These are phyloP conservation scores for Wickerhamiella dianesei DNA, from an alignment of 805 yeast species.

Conservation along the genomic window DNA sequence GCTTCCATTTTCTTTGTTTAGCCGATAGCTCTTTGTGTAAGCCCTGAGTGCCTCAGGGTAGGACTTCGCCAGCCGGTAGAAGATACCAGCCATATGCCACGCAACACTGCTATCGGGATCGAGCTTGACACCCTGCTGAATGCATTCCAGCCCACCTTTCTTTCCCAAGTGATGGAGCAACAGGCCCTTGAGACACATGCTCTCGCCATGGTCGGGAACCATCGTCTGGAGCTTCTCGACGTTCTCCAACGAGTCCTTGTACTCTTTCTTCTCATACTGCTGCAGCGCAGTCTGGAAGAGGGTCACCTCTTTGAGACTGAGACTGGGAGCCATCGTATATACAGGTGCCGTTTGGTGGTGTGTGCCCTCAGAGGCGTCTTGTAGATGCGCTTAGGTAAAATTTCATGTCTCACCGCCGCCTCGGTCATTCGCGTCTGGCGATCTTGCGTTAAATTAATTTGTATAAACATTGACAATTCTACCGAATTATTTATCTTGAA, in stretches of 20 bases:
- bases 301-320: slow-evolving; percentile 47
- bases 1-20: slow-evolving; percentile 65
- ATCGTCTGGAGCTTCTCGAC: slow-evolving; percentile 68
- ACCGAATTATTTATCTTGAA: background rate
- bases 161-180: slow-evolving; percentile 44
- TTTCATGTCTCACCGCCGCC: background rate
- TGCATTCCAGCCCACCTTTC: slow-evolving; percentile 50
- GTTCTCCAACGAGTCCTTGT: slow-evolving; percentile 68
- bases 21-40: slow-evolving; percentile 58
- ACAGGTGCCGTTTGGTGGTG: too few relatives aligned
- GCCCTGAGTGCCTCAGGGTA: slow-evolving; percentile 68
- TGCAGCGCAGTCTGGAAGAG: slow-evolving; percentile 70
- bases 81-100: slow-evolving; percentile 76
- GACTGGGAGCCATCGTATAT: too few relatives aligned
- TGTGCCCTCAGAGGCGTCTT: background rate
- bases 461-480: background rate
- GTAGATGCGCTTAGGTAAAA: background rate
- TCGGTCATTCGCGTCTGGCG: too few relatives aligned
- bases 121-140: slow-evolving; percentile 47
- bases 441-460: too few relatives aligned
- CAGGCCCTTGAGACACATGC: slow-evolving; percentile 75
- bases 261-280: slow-evolving; percentile 72
- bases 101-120: slow-evolving; percentile 54
- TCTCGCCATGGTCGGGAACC: slow-evolving; percentile 60
- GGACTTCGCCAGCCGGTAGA: slow-evolving; percentile 54